Evolutionary conservation across 2,329 filamentous ascomycete species (phyloP), one percentile per base, ranked within the genome.

Genomic region (Elsinoe perseae): DNA sequence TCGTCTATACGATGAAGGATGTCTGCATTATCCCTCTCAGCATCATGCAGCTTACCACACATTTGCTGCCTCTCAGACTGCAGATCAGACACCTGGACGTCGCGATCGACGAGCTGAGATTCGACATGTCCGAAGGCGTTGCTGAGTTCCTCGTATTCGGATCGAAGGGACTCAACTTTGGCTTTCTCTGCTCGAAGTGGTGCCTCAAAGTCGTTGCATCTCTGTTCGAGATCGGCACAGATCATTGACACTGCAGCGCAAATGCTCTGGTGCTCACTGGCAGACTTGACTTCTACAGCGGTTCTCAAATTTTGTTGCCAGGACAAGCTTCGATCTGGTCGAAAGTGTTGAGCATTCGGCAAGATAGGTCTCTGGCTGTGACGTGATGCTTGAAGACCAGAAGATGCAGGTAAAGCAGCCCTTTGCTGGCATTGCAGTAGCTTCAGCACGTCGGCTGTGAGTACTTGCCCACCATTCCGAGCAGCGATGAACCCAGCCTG

Each of bases 141-240:
- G 46, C 58, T 67, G 59, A 71, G 69, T 3, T 65, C 66, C 28
- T 71, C 64, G 8, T 72, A 65, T 38, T 75, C 66, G 0, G 66
- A 58, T 18, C 66, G 66, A 1, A 75, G 57, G 8, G 62, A 60
- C 7, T 66, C 58, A 2, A 73, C 64, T 56, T 65, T 72, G 14
- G 67, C 64, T 56, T 70, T 67, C 60, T 78, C 77, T 14, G 68
- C 66, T 3, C 72, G 72, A 10, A 83, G 68, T 4, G 81, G 81
- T 50, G 72, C 72, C 65, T 84, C 81, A 1, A 78, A 71, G 28
- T 73, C 73, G 30, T 77, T 72, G 62, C 81, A 84, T 6, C 81
- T 75, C 8, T 67, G 68, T 61, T 84, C 81, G 1, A 84, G 69
- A 56, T 81, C 79, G 21, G 74, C 72, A 62, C 80, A 83, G 10